Conservation (phyloP, 139 green algal genomes). For the Volvox reticuliferus region DNA sequence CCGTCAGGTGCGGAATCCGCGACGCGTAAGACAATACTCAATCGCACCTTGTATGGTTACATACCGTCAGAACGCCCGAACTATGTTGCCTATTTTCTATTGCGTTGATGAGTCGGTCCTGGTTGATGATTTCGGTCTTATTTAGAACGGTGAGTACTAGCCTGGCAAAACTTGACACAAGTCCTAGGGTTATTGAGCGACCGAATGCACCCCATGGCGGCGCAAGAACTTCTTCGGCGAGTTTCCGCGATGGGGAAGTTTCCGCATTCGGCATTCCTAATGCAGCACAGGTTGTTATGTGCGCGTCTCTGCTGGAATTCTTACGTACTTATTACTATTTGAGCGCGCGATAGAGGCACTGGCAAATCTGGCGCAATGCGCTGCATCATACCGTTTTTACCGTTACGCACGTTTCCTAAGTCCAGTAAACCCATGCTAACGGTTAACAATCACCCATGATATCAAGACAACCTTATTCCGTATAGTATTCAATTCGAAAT, state of each 20-base stretch:
- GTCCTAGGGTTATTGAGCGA: conserved; percentile 17
- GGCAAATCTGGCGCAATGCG: no score
- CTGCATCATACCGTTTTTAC: not conserved
- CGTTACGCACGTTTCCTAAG: not conserved
- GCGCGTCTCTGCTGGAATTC: not conserved
- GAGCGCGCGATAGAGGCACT: no score
- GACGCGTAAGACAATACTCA: not conserved
- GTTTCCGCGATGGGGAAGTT: not conserved
- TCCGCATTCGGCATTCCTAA: not conserved
- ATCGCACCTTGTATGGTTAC: conserved; percentile 39
- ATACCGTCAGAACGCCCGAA: conserved; percentile 8
- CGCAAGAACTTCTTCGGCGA: not conserved
- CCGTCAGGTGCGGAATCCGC: no score
- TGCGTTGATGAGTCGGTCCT: conserved; percentile 6
- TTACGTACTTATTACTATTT: no score
- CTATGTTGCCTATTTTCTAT: not conserved
- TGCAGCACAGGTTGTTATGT: not conserved
- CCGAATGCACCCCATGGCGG: conserved; percentile 33
- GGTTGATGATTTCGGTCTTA: conserved; percentile 22
- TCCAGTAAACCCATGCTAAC: no score
- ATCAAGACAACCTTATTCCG: no score
- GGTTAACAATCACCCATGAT: no score
- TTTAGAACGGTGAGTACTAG: conserved; percentile 8
- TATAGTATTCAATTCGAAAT: no score
- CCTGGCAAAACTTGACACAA: conserved; percentile 17